phyloP scores from a whole-genome alignment of 2,329 filamentous ascomycete genomes.

The Colletotrichum tropicicola region DNA sequence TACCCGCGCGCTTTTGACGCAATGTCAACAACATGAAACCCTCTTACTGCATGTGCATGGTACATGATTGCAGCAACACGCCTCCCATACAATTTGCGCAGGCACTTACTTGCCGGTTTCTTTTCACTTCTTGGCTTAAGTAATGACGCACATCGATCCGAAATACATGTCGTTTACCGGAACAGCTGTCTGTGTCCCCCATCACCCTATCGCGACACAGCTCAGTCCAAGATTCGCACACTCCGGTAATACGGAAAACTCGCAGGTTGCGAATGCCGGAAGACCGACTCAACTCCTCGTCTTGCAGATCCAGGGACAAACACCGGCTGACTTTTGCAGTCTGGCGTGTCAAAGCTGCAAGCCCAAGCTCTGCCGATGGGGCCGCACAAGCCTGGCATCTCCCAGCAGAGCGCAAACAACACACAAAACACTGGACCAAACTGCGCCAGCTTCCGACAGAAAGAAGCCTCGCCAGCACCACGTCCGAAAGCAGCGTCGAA shows the following conservation, averaged over 20 bases:
- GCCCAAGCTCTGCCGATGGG: neutral
- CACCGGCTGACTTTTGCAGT: slow-evolving; percentile 10
- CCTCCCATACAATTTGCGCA: slow-evolving; percentile 4
- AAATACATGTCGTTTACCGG: neutral
- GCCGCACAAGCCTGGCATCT: neutral
- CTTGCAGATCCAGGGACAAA: neutral
- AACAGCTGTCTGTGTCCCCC: too few relatives aligned
- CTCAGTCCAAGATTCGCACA: too few relatives aligned
- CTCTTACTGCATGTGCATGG: slow-evolving; percentile 17
- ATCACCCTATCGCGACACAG: too few relatives aligned
- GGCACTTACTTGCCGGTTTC: neutral
- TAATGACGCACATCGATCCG: slow-evolving; percentile 12
- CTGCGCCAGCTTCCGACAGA: neutral
- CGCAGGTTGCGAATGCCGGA: too few relatives aligned
- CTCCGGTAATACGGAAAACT: too few relatives aligned
- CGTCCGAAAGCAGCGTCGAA: slow-evolving; percentile 4
- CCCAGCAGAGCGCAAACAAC: neutral
- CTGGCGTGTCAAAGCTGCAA: slow-evolving; percentile 9
- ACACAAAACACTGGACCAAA: slow-evolving; percentile 5
- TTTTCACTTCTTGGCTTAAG: slow-evolving; percentile 5
- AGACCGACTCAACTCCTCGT: too few relatives aligned
- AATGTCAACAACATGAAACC: slow-evolving; percentile 25
- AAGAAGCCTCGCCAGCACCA: neutral
- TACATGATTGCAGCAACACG: neutral
- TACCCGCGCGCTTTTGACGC: slow-evolving; percentile 23